These are phyloP conservation scores for Colletotrichum sp. DNA, from an alignment of 2,329 filamentous ascomycete species.

Conservation along the genomic window DNA sequence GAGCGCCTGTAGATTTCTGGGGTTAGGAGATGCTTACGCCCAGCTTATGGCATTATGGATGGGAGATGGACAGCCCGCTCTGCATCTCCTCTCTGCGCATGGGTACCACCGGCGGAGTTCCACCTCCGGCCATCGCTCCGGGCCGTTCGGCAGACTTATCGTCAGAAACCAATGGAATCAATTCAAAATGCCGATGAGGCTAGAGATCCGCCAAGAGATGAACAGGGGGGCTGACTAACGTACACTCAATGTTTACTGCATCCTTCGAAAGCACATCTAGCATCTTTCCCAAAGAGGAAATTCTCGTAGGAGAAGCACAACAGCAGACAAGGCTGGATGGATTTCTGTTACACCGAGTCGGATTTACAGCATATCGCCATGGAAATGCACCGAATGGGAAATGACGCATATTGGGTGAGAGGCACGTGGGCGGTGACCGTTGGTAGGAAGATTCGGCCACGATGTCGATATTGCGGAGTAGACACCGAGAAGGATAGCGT, in stretches of 20 bases:
- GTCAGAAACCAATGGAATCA: not conserved
- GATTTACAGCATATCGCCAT: not conserved
- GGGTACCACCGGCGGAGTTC: conserved; percentile 7
- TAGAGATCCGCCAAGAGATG: not conserved
- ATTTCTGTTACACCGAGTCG: not conserved
- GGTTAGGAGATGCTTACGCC: not conserved
- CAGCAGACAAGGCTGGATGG: not conserved
- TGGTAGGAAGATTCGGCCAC: not conserved
- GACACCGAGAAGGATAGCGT: not conserved
- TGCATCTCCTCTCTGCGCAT: not conserved
- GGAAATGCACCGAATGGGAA: not conserved
- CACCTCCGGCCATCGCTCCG: not conserved
- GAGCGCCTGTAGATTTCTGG: not conserved
- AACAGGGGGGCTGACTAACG: conserved; percentile 7
- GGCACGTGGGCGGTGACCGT: not conserved
- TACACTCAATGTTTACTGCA: not conserved
- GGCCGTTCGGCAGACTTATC: not conserved
- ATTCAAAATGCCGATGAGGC: not conserved
- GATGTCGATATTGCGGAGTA: not conserved
- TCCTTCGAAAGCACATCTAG: not conserved
- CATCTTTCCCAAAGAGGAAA: not conserved
- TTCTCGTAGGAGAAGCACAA: not conserved
- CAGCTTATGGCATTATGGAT: not conserved
- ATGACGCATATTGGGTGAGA: not conserved
- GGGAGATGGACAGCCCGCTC: not conserved